Evolutionary conservation across 208 protist genomes (phyloP), one percentile per base, ranked within the genome.

Genomic region (Crithidia mellificae): DNA sequence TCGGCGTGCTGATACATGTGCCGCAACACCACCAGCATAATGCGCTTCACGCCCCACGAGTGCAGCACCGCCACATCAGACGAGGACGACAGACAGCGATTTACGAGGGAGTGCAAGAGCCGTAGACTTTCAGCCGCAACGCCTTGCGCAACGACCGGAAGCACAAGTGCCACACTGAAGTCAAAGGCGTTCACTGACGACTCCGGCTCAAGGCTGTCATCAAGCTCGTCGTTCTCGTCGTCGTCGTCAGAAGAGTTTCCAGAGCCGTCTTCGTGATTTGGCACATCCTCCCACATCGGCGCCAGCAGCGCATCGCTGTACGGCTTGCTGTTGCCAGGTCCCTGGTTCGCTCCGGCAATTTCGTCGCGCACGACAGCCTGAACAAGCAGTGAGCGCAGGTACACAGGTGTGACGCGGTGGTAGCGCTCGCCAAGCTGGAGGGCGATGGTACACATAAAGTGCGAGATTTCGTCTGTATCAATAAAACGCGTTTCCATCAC

Each of bases 41-140:
- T 71, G 11, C 75, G 80, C 43, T 74, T 78, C n/a, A 93, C 67
- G 27, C 90, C 90, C 85, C 85, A 93, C 1, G 81, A 84, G 12
- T 67, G 55, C 32, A 93, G 62, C 4, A 88, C 77, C 1, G 52
- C 53, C 61, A 53, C 57, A 46, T 73, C 54, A 11, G 68, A 34
- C 43, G 63, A 53, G 27, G 74, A 74, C 3, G 67, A 50, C 24
- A 88, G 64, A 55, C 85, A 92, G 19, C 75, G 64, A 56, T 92
- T 78, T 29, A 89, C 61, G 30, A 93, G 70, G 17, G 73, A 56
- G 74, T 92, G 81, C 12, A 95, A 68, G 8, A 90, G 52, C 17
- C 67, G 51, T 30, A 95, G 58, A 58, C 80, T 81, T 12, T 65
- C 57, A 38, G 73, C 20, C 6, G 81, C 53, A 59, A 84, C 77